Percentiles rank a stretch among this genome's conserved stretches.
Conservation (phyloP, 2,329 filamentous ascomycete genomes). For the Aureobasidium sp. region DNA sequence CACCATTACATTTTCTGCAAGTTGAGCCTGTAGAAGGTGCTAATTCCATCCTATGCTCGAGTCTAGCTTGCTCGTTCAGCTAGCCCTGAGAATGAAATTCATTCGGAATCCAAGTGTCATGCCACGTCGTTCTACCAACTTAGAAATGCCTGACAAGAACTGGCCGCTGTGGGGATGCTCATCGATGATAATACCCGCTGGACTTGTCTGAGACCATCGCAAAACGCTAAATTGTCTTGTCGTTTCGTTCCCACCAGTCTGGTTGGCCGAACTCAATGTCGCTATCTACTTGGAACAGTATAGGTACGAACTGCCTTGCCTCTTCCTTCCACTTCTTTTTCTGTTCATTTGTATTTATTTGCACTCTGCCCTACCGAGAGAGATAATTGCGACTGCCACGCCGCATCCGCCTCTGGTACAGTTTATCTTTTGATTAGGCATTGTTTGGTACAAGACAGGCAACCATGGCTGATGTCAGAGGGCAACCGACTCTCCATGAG, state of each 20-base stretch:
- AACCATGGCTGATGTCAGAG: background rate
- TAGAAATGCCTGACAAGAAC: background rate
- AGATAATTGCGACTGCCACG: background rate
- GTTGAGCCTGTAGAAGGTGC: background rate
- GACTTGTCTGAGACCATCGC: constrained; percentile 3
- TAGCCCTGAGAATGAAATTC: background rate
- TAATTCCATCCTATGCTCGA: background rate
- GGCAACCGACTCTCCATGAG: background rate
- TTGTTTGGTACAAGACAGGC: background rate
- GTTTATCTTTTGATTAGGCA: background rate
- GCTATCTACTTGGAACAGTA: background rate
- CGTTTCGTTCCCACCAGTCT: background rate
- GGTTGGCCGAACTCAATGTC: background rate
- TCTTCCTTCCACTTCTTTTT: background rate
- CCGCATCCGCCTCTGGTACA: background rate
- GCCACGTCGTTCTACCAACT: background rate
- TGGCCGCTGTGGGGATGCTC: background rate
- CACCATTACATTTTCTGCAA: background rate
- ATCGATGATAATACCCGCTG: background rate
- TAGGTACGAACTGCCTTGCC: background rate
- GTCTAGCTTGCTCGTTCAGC: background rate
- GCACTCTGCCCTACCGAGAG: background rate
- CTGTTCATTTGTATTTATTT: background rate
- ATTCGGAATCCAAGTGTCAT: background rate
- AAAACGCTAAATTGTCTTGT: background rate